These are phyloP conservation scores for Candida pini DNA, from an alignment of 805 yeast species.

Conservation along the genomic window DNA sequence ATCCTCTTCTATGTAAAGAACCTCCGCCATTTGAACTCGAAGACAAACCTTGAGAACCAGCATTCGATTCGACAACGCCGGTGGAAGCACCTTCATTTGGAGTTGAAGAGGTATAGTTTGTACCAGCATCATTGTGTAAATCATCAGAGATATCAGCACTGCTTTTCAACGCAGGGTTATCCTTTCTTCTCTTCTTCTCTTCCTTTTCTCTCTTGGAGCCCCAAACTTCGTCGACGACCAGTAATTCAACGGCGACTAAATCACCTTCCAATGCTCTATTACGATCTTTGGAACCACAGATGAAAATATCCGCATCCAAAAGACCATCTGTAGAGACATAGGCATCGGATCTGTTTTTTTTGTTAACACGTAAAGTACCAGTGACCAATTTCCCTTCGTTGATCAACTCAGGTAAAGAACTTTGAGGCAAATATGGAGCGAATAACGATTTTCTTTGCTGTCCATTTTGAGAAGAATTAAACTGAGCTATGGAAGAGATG, in stretches of 20 bases:
- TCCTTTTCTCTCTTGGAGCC: conserved; percentile 93
- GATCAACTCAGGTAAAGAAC: conserved; percentile 81
- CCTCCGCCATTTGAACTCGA: conserved; percentile 31
- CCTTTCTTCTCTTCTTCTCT: conserved; percentile 82
- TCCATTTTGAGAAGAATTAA: conserved; percentile 32
- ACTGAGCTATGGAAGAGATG: conserved; percentile 42
- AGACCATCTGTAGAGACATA: conserved; percentile 97
- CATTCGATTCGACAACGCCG: conserved; percentile 27
- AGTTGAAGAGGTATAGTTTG: conserved; percentile 31
- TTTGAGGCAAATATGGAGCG: conserved; percentile 95
- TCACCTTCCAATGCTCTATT: conserved; percentile 97
- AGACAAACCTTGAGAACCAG: conserved; percentile 33
- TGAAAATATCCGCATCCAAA: conserved; percentile 92
- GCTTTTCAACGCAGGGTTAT: conserved; percentile 25
- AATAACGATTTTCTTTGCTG: conserved; percentile 70
- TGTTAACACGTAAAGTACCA: conserved; percentile 89
- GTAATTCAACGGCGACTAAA: conserved; percentile 88
- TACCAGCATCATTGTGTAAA: conserved; percentile 76
- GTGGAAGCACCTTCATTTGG: conserved; percentile 28
- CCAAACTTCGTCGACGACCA: conserved; percentile 98
- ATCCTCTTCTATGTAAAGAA: conserved; percentile 70
- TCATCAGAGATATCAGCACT: conserved; percentile 50
- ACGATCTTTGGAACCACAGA: conserved; percentile 97
- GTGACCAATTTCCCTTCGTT: conserved; percentile 88
- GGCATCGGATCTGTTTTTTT: conserved; percentile 95